Evolutionary conservation across 2,329 filamentous ascomycete genomes (phyloP).

Genomic region (Ascochyta viciae-villosae): DNA sequence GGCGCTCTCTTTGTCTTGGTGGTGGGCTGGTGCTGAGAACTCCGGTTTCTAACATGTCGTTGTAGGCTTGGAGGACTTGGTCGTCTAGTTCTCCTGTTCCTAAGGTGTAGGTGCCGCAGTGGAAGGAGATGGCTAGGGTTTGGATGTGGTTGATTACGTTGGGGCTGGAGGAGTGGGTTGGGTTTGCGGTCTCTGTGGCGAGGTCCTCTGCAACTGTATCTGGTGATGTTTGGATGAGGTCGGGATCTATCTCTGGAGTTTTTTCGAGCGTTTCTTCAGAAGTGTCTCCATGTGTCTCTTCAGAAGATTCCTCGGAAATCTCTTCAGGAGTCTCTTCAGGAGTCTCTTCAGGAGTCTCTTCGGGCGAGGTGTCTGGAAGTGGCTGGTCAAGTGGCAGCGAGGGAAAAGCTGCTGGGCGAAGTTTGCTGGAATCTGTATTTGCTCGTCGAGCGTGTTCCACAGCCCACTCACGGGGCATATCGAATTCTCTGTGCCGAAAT

Average conservation of each 20-base stretch:
- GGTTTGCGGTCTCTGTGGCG: neutral
- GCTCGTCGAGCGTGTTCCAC: neutral
- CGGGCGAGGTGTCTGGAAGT: neutral
- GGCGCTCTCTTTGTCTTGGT: too few relatives aligned
- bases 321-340: neutral
- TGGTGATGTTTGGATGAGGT: too few relatives aligned
- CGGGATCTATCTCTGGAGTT: neutral
- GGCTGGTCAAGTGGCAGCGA: neutral
- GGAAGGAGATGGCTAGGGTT: neutral
- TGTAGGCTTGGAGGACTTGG: too few relatives aligned
- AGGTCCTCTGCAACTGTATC: too few relatives aligned
- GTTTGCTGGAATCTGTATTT: neutral
- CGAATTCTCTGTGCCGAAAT: neutral
- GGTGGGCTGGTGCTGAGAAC: too few relatives aligned
- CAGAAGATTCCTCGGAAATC: neutral
- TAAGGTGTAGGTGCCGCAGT: too few relatives aligned
- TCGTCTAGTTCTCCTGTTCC: too few relatives aligned
- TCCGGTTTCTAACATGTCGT: too few relatives aligned
- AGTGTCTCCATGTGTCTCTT: neutral
- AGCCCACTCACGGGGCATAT: neutral
- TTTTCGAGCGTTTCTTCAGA: neutral
- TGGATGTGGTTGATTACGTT: neutral
- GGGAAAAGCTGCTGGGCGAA: neutral
- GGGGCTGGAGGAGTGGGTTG: neutral
- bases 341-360: neutral